Conservation (phyloP, 1,284 basidiomycete species). For the Heterobasidion occidentale region DNA sequence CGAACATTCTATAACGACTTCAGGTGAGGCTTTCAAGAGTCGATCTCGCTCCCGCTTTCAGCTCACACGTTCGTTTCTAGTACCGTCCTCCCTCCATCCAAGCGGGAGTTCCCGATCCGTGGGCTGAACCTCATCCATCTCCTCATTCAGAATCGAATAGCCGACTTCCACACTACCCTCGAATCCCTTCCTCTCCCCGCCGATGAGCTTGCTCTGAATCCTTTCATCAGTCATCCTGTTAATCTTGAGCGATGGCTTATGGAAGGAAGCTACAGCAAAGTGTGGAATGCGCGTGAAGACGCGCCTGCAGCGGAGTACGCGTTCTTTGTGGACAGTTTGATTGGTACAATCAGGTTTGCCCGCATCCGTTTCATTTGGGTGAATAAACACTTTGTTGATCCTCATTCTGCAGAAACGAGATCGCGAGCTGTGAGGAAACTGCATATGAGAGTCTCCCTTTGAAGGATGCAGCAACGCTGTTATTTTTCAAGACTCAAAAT, state of each 20-base stretch:
- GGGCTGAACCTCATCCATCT: slow-evolving; percentile 93
- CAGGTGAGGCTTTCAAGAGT: slow-evolving; percentile 34
- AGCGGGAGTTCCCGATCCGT: slow-evolving; percentile 82
- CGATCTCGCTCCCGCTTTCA: background rate
- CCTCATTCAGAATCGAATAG: slow-evolving; percentile 93
- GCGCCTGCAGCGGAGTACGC: slow-evolving; percentile 84
- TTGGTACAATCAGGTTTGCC: slow-evolving; percentile 82
- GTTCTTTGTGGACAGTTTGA: slow-evolving; percentile 84
- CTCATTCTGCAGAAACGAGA: slow-evolving; percentile 68
- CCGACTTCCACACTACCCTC: slow-evolving; percentile 98
- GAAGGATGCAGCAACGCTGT: slow-evolving; percentile 79
- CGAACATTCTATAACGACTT: slow-evolving; percentile 91
- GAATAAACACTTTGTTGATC: background rate
- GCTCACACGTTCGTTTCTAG: slow-evolving; percentile 26
- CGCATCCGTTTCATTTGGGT: background rate
- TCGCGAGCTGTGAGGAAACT: slow-evolving; percentile 87
- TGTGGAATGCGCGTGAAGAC: slow-evolving; percentile 91
- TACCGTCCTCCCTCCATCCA: slow-evolving; percentile 70
- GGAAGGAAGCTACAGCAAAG: slow-evolving; percentile 98
- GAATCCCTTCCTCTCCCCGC: slow-evolving; percentile 83
- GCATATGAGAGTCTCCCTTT: slow-evolving; percentile 85
- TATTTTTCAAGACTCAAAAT: slow-evolving; percentile 79
- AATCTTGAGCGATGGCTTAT: slow-evolving; percentile 96
- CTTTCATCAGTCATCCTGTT: slow-evolving; percentile 79
- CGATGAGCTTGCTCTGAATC: slow-evolving; percentile 66